Evolutionary conservation across 139 green algal genomes (phyloP).

Genomic region (Chlamydomonas applanata): DNA sequence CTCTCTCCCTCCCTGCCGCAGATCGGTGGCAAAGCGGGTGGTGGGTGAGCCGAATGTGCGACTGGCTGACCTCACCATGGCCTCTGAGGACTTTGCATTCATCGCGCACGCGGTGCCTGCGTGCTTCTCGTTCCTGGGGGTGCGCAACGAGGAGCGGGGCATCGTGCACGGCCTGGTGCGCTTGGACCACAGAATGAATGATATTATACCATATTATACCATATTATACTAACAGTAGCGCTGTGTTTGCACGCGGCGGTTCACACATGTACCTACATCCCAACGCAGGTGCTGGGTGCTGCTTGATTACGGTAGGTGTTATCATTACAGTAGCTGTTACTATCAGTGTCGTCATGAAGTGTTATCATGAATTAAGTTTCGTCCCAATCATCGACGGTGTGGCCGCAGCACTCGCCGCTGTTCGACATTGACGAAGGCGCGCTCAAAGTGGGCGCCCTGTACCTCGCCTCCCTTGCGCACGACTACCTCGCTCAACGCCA

Average conservation of each 20-base stretch:
- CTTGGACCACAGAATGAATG: too few species aligned
- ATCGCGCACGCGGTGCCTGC: slow-evolving; percentile 7
- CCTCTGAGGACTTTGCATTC: slow-evolving; percentile 14
- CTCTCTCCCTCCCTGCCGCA: too few species aligned
- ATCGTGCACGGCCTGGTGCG: slow-evolving; percentile 7
- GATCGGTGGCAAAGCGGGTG: neutral
- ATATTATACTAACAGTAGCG: too few species aligned
- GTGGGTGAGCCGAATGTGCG: neutral
- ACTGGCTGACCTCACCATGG: slow-evolving; percentile 8
- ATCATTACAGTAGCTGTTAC: too few species aligned
- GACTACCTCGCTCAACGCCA: neutral
- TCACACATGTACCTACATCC: too few species aligned
- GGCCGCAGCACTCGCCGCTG: neutral
- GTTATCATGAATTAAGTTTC: too few species aligned
- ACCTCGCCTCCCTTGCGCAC: neutral
- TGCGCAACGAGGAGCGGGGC: slow-evolving; percentile 10
- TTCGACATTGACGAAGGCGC: neutral
- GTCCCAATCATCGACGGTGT: too few species aligned
- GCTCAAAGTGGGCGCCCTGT: neutral
- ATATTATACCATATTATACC: too few species aligned
- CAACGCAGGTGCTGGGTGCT: too few species aligned
- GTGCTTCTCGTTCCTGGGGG: slow-evolving; percentile 19
- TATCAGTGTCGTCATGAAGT: neutral
- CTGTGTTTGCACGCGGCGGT: too few species aligned
- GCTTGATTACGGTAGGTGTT: too few species aligned